Conservation (phyloP, 2,329 filamentous ascomycete species). For the Aphanocladium album region DNA sequence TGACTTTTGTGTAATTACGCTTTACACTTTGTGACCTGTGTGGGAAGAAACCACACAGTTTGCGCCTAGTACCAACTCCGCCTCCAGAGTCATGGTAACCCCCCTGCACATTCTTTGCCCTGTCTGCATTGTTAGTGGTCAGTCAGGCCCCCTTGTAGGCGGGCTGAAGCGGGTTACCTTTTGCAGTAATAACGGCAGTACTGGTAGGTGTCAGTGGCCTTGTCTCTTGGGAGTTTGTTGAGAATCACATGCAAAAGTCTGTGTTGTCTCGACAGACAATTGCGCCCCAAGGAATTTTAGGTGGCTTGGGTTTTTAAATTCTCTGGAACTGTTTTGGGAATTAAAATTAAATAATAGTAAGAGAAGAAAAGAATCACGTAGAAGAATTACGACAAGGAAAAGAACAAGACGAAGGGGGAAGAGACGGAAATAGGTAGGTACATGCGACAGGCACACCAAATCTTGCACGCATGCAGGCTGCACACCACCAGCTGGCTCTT, state of each 20-base stretch:
- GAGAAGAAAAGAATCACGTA: not conserved
- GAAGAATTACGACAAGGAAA: not conserved
- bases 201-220: too few relatives aligned
- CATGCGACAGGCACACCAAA: not conserved
- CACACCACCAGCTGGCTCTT: not conserved
- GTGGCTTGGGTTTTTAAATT: too few relatives aligned
- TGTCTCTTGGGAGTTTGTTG: conserved; percentile 5
- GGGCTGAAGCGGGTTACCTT: conserved; percentile 1
- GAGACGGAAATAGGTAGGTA: not conserved
- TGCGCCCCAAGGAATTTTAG: not conserved
- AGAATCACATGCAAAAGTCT: conserved; percentile 13
- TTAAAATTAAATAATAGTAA: conserved; percentile 5
- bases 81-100: not conserved
- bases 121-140: not conserved
- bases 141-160: not conserved
- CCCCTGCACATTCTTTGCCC: not conserved
- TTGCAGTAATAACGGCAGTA: not conserved
- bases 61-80: too few relatives aligned
- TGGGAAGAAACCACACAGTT: too few relatives aligned
- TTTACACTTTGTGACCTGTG: too few relatives aligned
- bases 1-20: too few relatives aligned
- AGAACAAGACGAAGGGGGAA: not conserved
- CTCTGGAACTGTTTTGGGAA: too few relatives aligned
- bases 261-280: not conserved
- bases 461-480: not conserved